Evolutionary conservation across 306 rosid genomes (phyloP).

Genomic region (Dalbergia cochinchinensis): DNA sequence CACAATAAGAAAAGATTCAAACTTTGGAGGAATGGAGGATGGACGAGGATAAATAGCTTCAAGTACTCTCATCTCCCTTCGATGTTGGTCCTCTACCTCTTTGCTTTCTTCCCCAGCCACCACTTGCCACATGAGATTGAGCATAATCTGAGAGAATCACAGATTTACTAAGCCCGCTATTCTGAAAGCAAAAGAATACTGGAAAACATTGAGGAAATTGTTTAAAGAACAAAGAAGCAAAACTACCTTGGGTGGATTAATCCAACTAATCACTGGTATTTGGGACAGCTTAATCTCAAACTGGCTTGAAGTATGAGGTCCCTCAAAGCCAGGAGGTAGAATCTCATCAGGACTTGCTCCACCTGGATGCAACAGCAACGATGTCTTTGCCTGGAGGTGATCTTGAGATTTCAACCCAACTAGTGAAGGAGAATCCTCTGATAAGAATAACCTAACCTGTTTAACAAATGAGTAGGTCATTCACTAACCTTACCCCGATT

Average conservation of each 20-base stretch:
- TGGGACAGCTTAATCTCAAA: slow-evolving; percentile 68
- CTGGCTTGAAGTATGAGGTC: slow-evolving; percentile 64
- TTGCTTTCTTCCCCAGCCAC: slow-evolving; percentile 92
- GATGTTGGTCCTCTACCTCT: slow-evolving; percentile 68
- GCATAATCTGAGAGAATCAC: slow-evolving; percentile 58
- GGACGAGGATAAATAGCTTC: slow-evolving; percentile 93
- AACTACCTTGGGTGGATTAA: slow-evolving; percentile 72
- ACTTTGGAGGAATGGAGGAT: slow-evolving; percentile 92
- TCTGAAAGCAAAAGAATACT: slow-evolving; percentile 9
- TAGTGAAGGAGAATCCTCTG: slow-evolving; percentile 85
- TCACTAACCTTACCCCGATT: neutral
- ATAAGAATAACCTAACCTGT: slow-evolving; percentile 80
- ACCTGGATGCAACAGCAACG: slow-evolving; percentile 65
- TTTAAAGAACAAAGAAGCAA: slow-evolving; percentile 21
- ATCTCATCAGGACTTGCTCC: slow-evolving; percentile 73
- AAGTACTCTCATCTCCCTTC: slow-evolving; percentile 89
- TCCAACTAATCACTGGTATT: slow-evolving; percentile 80
- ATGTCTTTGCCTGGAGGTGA: slow-evolving; percentile 87
- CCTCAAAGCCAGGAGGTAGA: slow-evolving; percentile 96
- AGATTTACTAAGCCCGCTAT: slow-evolving; percentile 26
- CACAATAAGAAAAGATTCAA: slow-evolving; percentile 49
- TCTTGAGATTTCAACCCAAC: slow-evolving; percentile 86
- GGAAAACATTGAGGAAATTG: neutral
- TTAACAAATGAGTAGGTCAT: slow-evolving; percentile 37
- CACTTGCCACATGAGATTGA: slow-evolving; percentile 77